phyloP scores from a whole-genome alignment of 2,329 filamentous ascomycete genomes.

The Orbilia javanica region DNA sequence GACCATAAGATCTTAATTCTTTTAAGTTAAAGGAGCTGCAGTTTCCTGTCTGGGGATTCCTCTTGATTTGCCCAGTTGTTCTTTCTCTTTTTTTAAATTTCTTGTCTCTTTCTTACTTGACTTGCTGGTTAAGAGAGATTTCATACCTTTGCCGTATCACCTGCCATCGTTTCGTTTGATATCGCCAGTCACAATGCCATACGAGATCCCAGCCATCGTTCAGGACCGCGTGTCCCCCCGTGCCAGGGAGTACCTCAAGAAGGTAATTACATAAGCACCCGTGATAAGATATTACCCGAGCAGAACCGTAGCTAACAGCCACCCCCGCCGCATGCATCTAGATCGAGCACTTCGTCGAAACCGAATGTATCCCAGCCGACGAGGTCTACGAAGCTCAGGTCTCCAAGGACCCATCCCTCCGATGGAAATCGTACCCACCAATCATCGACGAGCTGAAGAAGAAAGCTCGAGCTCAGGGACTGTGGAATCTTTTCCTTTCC shows the following conservation, averaged over 20 bases:
- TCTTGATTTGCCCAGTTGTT: too few relatives aligned
- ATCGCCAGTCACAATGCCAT: slow-evolving; percentile 38
- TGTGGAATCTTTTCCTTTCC: slow-evolving; percentile 99
- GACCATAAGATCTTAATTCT: not conserved
- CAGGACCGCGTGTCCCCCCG: slow-evolving; percentile 61
- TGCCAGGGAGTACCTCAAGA: slow-evolving; percentile 61
- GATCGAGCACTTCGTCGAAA: slow-evolving; percentile 95
- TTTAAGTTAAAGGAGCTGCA: not conserved
- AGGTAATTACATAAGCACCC: too few relatives aligned
- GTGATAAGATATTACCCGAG: too few relatives aligned
- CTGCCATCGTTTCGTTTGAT: not conserved
- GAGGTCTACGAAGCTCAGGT: slow-evolving; percentile 61
- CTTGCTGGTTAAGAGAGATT: too few relatives aligned
- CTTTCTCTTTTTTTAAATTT: not conserved
- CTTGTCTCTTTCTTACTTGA: not conserved
- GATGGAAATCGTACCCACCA: slow-evolving; percentile 75
- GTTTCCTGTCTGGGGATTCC: slow-evolving; percentile 1
- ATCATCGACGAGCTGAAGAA: slow-evolving; percentile 90
- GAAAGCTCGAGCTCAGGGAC: slow-evolving; percentile 80
- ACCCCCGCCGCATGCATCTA: slow-evolving; percentile 36
- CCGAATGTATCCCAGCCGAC: slow-evolving; percentile 73
- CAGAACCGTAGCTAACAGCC: too few relatives aligned
- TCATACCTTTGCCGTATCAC: not conserved
- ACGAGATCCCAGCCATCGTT: slow-evolving; percentile 61
- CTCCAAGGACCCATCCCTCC: slow-evolving; percentile 60